A percentile compares a stretch with the other conserved stretches of the same genome.
Evolutionary conservation across 176 grass and related monocot species (phyloP).

Genomic region (Aegilops tauschii): DNA sequence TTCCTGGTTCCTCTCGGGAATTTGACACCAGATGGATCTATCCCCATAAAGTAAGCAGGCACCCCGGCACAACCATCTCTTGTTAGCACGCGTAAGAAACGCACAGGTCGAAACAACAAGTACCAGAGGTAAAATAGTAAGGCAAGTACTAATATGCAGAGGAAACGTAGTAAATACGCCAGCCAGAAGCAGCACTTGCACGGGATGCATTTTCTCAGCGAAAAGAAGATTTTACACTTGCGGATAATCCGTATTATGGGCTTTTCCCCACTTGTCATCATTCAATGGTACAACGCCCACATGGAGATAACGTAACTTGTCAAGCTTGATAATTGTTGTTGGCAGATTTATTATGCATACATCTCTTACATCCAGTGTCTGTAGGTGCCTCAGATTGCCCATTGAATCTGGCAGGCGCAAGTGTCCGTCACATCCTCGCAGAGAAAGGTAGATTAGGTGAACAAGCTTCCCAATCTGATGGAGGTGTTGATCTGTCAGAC

Average conservation of each 20-base stretch:
- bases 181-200: too few relatives aligned
- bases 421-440: not conserved
- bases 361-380: not conserved
- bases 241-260: too few relatives aligned
- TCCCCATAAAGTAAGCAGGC: not conserved
- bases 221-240: too few relatives aligned
- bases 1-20: not conserved
- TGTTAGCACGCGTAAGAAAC: not conserved
- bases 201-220: too few relatives aligned
- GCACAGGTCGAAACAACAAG: not conserved
- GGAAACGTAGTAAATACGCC: too few relatives aligned
- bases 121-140: not conserved
- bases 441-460: conserved; percentile 30
- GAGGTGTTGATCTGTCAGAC: not conserved
- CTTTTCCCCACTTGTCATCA: not conserved
- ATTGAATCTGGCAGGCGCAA: not conserved
- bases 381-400: not conserved
- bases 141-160: too few relatives aligned
- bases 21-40: not conserved
- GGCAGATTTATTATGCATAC: not conserved
- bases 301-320: not conserved
- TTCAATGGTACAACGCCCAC: not conserved
- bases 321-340: not conserved
- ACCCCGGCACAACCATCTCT: not conserved
- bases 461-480: not conserved